Evolutionary conservation across 768 basidiomycete species (phyloP).

Genomic region (Pulveroboletus frians): DNA sequence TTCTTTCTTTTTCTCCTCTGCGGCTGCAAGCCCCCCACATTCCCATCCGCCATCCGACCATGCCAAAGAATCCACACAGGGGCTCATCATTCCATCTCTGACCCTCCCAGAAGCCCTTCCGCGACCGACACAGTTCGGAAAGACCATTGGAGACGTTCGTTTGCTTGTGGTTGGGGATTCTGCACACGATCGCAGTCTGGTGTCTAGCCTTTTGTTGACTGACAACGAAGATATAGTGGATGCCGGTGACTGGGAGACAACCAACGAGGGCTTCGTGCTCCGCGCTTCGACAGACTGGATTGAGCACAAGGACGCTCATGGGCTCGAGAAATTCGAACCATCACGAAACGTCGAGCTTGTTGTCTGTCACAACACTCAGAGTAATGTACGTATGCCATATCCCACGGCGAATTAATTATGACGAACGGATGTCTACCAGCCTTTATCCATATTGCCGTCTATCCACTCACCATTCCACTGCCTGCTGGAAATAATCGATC

Average conservation of each 20-base stretch:
- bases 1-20: conserved; percentile 76
- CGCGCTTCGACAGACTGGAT: conserved; percentile 69
- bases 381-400: conserved; percentile 39
- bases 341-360: conserved; percentile 60
- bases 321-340: conserved; percentile 62
- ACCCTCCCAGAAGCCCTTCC: conserved; percentile 57
- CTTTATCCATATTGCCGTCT: conserved; percentile 34
- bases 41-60: conserved; percentile 40
- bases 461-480: conserved; percentile 55
- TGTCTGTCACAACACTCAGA: conserved; percentile 39
- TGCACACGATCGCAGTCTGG: conserved; percentile 27
- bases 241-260: conserved; percentile 52
- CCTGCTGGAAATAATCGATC: conserved; percentile 50
- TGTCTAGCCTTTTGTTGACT: conserved; percentile 48
- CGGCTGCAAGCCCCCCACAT: conserved; percentile 60
- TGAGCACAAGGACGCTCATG: conserved; percentile 59
- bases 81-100: conserved; percentile 67
- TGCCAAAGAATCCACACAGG: conserved; percentile 39
- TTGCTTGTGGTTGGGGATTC: conserved; percentile 52
- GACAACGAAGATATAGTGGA: conserved; percentile 70
- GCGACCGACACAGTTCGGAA: conserved; percentile 61
- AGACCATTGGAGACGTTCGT: conserved; percentile 58
- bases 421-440: conserved; percentile 17
- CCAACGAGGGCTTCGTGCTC: conserved; percentile 39
- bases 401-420: conserved; percentile 3